Evolutionary conservation across 805 yeast species (phyloP).

Genomic region (Saturnispora galanensis): DNA sequence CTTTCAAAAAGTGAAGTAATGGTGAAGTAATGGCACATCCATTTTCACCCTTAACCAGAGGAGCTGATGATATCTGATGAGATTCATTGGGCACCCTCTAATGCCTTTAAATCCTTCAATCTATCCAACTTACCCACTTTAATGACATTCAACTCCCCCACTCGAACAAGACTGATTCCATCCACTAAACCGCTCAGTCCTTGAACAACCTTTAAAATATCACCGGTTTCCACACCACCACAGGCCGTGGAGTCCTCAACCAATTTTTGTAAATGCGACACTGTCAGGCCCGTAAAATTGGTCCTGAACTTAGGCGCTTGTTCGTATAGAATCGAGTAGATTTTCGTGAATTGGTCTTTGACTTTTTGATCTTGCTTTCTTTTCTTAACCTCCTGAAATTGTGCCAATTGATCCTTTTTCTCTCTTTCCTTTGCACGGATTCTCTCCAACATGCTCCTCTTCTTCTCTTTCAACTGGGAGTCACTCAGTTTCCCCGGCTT

Average conservation of each 20-base stretch:
- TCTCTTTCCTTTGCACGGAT: slow-evolving; percentile 4
- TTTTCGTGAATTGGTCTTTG: background rate
- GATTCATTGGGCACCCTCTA: background rate
- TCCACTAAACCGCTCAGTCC: background rate
- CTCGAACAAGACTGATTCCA: background rate
- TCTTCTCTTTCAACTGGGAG: background rate
- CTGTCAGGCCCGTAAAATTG: background rate
- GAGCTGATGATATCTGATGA: no score
- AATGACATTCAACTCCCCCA: background rate
- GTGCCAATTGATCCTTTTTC: background rate
- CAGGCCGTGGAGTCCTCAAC: background rate
- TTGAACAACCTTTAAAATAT: background rate
- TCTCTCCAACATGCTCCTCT: background rate
- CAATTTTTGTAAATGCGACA: background rate
- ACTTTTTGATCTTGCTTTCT: background rate
- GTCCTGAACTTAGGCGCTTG: background rate
- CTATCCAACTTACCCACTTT: slow-evolving; percentile 1
- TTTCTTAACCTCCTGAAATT: background rate
- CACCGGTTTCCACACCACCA: background rate
- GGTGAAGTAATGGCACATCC: no score
- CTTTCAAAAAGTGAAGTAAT: no score
- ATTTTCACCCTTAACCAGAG: no score
- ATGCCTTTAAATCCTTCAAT: background rate
- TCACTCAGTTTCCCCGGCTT: background rate
- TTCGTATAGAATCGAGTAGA: slow-evolving; percentile 3